phyloP scores from a whole-genome alignment of 768 basidiomycete genomes.

The Sarcomyxa edulis region DNA sequence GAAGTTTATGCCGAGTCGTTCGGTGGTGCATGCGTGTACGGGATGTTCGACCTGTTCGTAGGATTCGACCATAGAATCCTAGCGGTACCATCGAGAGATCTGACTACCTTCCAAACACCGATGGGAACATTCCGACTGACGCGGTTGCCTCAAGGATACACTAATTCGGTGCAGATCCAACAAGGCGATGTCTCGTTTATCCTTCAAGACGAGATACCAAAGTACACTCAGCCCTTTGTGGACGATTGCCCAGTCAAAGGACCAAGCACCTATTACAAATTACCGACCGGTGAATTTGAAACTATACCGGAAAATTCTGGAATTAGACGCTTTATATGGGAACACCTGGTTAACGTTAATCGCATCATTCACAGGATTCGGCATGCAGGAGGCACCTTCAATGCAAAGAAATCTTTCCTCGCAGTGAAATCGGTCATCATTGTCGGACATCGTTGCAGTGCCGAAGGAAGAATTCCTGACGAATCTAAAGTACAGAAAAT shows the following conservation, averaged over 20 bases:
- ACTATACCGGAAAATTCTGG: slow-evolving; percentile 28
- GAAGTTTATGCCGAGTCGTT: slow-evolving; percentile 28
- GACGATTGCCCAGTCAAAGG: slow-evolving; percentile 33
- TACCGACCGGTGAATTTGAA: slow-evolving; percentile 22
- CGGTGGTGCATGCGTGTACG: slow-evolving; percentile 23
- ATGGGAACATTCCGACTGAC: slow-evolving; percentile 21
- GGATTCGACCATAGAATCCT: slow-evolving; percentile 29
- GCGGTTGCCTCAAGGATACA: slow-evolving; percentile 33
- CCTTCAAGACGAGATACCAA: slow-evolving; percentile 32
- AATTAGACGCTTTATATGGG: slow-evolving; percentile 32
- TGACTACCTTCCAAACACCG: slow-evolving; percentile 36
- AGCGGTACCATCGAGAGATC: slow-evolving; percentile 22
- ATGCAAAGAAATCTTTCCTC: slow-evolving; percentile 26
- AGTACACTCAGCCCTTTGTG: slow-evolving; percentile 28
- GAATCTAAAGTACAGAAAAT: slow-evolving; percentile 14
- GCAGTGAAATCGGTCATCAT: slow-evolving; percentile 20
- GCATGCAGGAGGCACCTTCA: slow-evolving; percentile 30
- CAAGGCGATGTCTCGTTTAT: slow-evolving; percentile 33
- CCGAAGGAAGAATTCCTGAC: slow-evolving; percentile 21
- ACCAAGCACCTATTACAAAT: slow-evolving; percentile 22
- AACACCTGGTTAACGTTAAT: slow-evolving; percentile 30
- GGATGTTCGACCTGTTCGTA: slow-evolving; percentile 27
- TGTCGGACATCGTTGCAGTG: slow-evolving; percentile 32
- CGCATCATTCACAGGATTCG: slow-evolving; percentile 29
- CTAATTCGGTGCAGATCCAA: slow-evolving; percentile 31